Evolutionary conservation across 768 basidiomycete genomes (phyloP).

Genomic region (Tylopilus sp.): DNA sequence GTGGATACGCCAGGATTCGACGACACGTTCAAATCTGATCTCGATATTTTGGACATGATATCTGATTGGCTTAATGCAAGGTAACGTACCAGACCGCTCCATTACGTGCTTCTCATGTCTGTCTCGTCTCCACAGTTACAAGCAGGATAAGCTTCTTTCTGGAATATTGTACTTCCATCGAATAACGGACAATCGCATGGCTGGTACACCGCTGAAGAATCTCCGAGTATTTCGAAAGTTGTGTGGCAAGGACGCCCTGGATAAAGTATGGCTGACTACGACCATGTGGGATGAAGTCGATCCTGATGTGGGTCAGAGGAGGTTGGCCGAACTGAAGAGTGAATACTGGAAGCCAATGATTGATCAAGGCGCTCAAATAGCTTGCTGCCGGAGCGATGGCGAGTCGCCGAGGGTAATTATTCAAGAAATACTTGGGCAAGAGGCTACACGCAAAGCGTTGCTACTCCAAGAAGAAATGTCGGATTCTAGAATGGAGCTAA

Average conservation of each 20-base stretch:
- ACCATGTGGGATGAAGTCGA: constrained; percentile 27
- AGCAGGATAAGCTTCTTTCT: constrained; percentile 18
- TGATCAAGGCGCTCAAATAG: too few relatives aligned
- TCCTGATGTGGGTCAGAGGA: constrained; percentile 14
- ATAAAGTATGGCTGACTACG: constrained; percentile 34
- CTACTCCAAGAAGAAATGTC: too few relatives aligned
- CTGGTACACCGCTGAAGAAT: constrained; percentile 32
- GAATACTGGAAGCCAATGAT: constrained; percentile 12
- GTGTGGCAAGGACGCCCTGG: constrained; percentile 28
- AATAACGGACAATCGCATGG: constrained; percentile 38
- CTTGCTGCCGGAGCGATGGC: too few relatives aligned
- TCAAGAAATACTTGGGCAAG: too few relatives aligned
- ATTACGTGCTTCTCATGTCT: background rate
- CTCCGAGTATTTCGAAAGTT: constrained; percentile 31
- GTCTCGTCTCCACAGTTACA: constrained; percentile 7
- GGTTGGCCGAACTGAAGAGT: constrained; percentile 6
- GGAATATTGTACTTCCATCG: constrained; percentile 41
- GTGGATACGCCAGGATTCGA: constrained; percentile 28
- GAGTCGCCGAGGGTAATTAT: too few relatives aligned
- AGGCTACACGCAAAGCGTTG: too few relatives aligned
- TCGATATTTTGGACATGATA: constrained; percentile 9
- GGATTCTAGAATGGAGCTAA: too few relatives aligned
- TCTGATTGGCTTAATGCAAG: constrained; percentile 16
- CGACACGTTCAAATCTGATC: constrained; percentile 15
- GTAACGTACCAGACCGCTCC: background rate